Evolutionary conservation across 306 rosid species (phyloP).

Genomic region (Begonia masoniana): DNA sequence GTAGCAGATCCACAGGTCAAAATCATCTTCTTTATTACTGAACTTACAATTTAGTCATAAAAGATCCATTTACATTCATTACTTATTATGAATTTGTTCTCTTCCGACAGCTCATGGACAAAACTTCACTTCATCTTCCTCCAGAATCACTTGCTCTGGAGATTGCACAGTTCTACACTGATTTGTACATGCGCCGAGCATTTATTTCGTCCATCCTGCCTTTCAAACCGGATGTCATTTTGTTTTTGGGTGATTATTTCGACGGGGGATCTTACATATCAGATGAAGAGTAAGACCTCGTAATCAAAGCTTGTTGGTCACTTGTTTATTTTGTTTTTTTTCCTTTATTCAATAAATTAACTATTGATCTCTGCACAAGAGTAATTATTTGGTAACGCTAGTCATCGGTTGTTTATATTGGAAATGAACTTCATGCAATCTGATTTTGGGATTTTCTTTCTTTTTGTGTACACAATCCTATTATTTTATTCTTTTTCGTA

Average conservation of each 20-base stretch:
- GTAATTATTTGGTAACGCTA: no score
- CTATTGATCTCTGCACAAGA: no score
- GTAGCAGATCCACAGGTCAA: constrained; percentile 78
- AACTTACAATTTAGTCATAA: constrained; percentile 1
- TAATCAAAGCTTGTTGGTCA: no score
- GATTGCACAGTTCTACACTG: constrained; percentile 61
- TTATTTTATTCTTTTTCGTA: no score
- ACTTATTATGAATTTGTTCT: constrained; percentile 3
- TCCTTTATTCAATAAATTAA: no score
- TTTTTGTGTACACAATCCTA: no score
- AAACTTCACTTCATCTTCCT: constrained; percentile 58
- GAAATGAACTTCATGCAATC: no score
- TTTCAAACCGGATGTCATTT: constrained; percentile 54
- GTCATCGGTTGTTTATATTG: no score
- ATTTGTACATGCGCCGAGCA: constrained; percentile 72
- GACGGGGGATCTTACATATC: constrained; percentile 69
- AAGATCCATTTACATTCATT: constrained; percentile 5
- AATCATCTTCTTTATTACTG: constrained; percentile 3
- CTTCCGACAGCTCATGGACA: constrained; percentile 56
- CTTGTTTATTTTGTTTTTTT: no score
- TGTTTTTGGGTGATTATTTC: constrained; percentile 74
- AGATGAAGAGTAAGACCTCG: constrained; percentile 57
- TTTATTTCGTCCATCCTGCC: constrained; percentile 52
- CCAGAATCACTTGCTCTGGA: constrained; percentile 59
- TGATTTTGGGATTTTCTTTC: no score